Evolutionary conservation across 768 basidiomycete genomes (phyloP).

Genomic region (Panaeolus papilionaceus): DNA sequence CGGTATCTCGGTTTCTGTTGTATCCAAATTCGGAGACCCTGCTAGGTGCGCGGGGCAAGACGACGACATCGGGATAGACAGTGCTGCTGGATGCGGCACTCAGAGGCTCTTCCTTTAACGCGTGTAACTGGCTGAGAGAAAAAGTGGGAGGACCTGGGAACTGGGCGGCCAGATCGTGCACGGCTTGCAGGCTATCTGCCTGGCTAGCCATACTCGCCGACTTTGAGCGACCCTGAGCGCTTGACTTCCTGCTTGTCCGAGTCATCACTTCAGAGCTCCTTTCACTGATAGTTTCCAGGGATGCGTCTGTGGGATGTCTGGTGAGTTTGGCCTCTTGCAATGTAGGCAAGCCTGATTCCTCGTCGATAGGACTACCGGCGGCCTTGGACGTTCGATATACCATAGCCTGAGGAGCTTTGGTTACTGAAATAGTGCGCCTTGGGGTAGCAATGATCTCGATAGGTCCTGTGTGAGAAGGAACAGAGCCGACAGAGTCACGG

Average conservation of each 20-base stretch:
- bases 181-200: slow-evolving; percentile 47
- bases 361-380: neutral
- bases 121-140: neutral
- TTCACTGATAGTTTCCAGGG: slow-evolving; percentile 9
- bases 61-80: neutral
- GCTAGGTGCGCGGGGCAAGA: neutral
- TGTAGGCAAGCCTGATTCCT: neutral
- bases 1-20: neutral
- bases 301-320: neutral
- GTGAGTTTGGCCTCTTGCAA: neutral
- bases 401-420: slow-evolving; percentile 27
- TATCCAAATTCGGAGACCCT: neutral
- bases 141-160: slow-evolving; percentile 56
- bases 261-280: neutral
- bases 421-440: slow-evolving; percentile 31
- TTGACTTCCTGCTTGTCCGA: neutral
- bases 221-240: slow-evolving; percentile 21
- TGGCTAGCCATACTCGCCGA: slow-evolving; percentile 41
- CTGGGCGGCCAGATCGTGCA: slow-evolving; percentile 57
- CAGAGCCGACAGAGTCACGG: slow-evolving; percentile 1
- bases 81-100: neutral
- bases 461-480: slow-evolving; percentile 10
- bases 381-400: slow-evolving; percentile 13
- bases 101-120: neutral
- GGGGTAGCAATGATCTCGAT: slow-evolving; percentile 35